These are phyloP conservation scores for Metschnikowia arizonensis DNA, from an alignment of 805 yeast genomes.

Conservation along the genomic window DNA sequence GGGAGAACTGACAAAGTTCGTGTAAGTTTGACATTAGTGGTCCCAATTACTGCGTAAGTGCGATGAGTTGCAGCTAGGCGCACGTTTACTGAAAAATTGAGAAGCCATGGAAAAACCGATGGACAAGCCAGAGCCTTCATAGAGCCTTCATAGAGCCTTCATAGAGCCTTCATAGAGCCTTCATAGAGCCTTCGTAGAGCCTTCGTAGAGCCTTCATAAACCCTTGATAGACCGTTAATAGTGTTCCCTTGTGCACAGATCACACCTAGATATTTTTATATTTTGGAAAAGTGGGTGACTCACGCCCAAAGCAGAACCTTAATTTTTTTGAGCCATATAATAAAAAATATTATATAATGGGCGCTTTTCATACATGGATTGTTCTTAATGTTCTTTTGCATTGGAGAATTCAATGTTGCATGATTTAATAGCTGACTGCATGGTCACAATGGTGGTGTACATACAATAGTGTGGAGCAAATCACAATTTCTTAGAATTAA, in stretches of 20 bases:
- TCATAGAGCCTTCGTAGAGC: no score
- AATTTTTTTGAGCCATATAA: background rate
- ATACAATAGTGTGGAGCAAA: background rate
- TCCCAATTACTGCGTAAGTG: background rate
- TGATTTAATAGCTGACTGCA: background rate
- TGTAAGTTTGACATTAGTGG: slow-evolving; percentile 67
- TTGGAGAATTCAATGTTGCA: background rate
- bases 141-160: no score
- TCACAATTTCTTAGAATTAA: background rate
- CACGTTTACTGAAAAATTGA: no score
- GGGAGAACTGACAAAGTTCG: slow-evolving; percentile 48
- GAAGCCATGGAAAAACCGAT: no score
- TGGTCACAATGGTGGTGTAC: background rate
- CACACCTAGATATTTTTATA: no score
- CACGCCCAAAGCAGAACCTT: background rate
- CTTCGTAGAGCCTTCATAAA: no score
- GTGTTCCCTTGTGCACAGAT: no score
- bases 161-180: no score
- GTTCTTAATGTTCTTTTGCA: background rate
- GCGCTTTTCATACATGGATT: background rate
- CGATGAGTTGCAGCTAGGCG: slow-evolving; percentile 4
- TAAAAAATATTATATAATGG: background rate
- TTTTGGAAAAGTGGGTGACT: background rate
- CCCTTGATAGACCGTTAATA: no score
- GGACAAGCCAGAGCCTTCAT: no score